Base-by-base conservation (phyloP, 2,329 filamentous ascomycete species). In the Colletotrichum horii region DNA sequence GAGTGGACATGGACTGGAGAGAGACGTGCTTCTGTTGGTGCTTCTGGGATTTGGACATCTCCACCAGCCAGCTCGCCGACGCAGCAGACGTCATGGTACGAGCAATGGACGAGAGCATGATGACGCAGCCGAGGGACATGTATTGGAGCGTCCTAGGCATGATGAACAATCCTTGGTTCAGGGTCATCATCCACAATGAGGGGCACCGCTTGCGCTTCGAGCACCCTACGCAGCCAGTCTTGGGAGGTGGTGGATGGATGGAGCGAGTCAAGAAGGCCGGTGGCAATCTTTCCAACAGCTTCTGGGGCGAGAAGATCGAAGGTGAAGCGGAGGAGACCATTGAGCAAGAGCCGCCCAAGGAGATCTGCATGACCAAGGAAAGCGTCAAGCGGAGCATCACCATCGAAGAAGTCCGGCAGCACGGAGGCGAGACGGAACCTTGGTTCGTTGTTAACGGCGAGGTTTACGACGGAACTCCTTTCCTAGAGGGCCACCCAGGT, bases 101-200 rank as follows among this genome's bases (percentile, higher is more conserved):
- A 60, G 94, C 93, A 6, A 98, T 98, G 95, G 96, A 98, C 79
- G 96, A 98, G 78, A 91, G 93, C 70, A 93, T 98, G 91, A 95
- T 94, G 83, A 87, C 95, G 0, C 95, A 98, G 82, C 96, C 96
- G 6, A 90, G 95, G 76, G 96, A 98, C 80, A 97, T 98, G 95
- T 98, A 98, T 85, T 98, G 96, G 96, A 96, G 92, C 76, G 95
- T 98, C 3, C 86, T 98, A 52, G 96, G 96, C 0, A 98, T 98
- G 96, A 98, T 98, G 96, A 98, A 98, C 85, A 98, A 98, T 80
- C 94, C 95, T 0, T 98, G 96, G 96, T 98, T 94, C 83, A 90
- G 96, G 7, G 90, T 98, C 1, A 91, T 93, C 3, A 94, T 98
- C 70, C 91, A 92, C 68, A 93, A 92, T 71, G 93, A 96, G 75